Percentiles rank a stretch among this genome's conserved stretches.
phyloP scores from a whole-genome alignment of 2,329 filamentous ascomycete species.

The Metarhizium humberi region DNA sequence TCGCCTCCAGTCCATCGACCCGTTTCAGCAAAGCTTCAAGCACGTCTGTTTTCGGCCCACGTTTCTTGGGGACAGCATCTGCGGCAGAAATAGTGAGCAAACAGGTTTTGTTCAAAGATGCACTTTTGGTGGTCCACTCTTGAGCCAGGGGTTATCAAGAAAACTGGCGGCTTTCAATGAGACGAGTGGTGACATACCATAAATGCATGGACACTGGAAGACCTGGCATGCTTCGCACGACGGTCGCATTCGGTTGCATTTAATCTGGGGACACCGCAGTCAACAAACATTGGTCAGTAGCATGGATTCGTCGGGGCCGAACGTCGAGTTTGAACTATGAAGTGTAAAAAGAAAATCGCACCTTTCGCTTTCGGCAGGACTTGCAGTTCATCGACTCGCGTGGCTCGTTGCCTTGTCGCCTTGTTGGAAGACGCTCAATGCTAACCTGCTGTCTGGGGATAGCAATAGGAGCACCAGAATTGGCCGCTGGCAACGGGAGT shows the following conservation, averaged over 20 bases:
- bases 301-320: background rate
- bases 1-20: conserved; percentile 76
- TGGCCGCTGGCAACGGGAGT: background rate
- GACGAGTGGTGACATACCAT: conserved; percentile 53
- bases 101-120: background rate
- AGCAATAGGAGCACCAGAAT: conserved; percentile 30
- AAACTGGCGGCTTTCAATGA: no score
- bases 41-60: conserved; percentile 84
- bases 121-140: background rate
- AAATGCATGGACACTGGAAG: conserved; percentile 80
- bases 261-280: conserved; percentile 53
- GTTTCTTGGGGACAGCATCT: conserved; percentile 86
- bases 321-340: background rate
- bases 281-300: background rate
- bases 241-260: conserved; percentile 78
- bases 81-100: conserved; percentile 4
- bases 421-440: conserved; percentile 67
- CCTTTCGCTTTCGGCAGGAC: conserved; percentile 86
- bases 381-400: conserved; percentile 95
- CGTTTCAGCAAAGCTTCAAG: conserved; percentile 75
- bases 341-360: conserved; percentile 25
- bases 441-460: conserved; percentile 71
- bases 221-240: conserved; percentile 84
- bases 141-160: background rate
- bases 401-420: conserved; percentile 63